phyloP scores from a whole-genome alignment of 2,329 filamentous ascomycete genomes.

The Sphaerulina populicola region DNA sequence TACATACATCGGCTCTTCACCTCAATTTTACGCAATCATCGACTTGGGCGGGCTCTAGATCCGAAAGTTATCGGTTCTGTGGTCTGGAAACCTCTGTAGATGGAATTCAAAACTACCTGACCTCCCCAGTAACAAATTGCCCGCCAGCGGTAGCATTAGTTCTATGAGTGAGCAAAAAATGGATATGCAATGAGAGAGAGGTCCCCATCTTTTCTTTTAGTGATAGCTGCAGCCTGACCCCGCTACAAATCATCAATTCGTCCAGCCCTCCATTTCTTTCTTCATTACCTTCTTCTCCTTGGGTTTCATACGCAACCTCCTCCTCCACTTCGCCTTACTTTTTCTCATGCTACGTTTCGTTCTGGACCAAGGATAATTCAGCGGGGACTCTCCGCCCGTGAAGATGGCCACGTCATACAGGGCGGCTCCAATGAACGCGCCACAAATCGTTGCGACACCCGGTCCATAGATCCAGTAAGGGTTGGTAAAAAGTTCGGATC shows the following conservation, averaged over 20 bases:
- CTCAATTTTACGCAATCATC: no score
- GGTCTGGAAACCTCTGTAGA: no score
- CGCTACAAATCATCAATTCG: neutral
- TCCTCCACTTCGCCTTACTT: slow-evolving; percentile 24
- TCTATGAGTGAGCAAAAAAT: no score
- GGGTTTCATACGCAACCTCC: slow-evolving; percentile 14
- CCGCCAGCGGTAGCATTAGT: no score
- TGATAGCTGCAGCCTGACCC: neutral
- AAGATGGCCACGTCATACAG: slow-evolving; percentile 46
- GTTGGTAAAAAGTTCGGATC: slow-evolving; percentile 33
- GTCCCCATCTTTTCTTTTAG: neutral
- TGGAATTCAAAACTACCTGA: no score
- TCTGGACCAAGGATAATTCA: slow-evolving; percentile 41
- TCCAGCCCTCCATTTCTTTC: neutral
- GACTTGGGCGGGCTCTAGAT: no score
- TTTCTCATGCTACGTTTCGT: slow-evolving; percentile 25
- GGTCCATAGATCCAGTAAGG: slow-evolving; percentile 44
- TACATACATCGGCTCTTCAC: no score
- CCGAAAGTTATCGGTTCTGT: no score
- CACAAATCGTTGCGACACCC: slow-evolving; percentile 35
- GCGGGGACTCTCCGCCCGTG: slow-evolving; percentile 42
- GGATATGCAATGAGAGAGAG: neutral
- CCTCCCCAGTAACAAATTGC: no score
- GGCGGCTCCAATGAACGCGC: slow-evolving; percentile 39
- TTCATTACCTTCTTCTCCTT: neutral